Evolutionary conservation across 164 flowering plant genomes (phyloP).

Genomic region (Tetracentron sinense): DNA sequence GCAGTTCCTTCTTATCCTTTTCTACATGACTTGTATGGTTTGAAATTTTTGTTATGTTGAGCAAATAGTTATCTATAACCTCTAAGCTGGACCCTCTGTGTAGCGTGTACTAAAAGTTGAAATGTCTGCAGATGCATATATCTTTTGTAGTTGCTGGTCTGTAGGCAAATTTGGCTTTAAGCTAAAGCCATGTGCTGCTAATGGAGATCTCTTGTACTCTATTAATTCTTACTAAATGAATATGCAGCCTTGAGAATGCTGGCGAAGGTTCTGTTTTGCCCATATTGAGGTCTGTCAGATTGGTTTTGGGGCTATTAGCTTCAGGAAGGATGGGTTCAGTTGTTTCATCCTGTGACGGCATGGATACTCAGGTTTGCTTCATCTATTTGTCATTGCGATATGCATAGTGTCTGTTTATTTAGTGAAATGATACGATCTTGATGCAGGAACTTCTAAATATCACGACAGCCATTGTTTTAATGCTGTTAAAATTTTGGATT

Average conservation of each 20-base stretch:
- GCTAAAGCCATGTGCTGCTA: background rate
- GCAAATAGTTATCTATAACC: too few relatives aligned
- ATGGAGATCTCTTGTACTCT: conserved; percentile 2
- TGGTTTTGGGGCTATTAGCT: conserved; percentile 43
- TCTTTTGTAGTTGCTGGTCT: background rate
- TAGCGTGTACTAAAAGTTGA: background rate
- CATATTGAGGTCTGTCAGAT: conserved; percentile 79
- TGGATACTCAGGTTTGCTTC: conserved; percentile 54
- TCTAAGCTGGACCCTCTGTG: background rate
- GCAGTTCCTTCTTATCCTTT: background rate
- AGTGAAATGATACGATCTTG: background rate
- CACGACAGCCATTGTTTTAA: too few relatives aligned
- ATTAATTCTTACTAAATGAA: background rate
- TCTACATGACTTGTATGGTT: background rate
- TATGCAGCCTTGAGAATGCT: conserved; percentile 89
- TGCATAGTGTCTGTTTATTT: too few relatives aligned
- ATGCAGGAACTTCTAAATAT: background rate
- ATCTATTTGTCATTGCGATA: background rate
- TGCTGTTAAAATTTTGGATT: too few relatives aligned
- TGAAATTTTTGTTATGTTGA: too few relatives aligned
- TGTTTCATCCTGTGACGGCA: conserved; percentile 34
- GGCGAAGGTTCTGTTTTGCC: conserved; percentile 83
- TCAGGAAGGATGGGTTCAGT: conserved; percentile 30
- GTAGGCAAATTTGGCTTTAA: too few relatives aligned
- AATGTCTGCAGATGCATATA: background rate